Conservation (phyloP, 345 rosid species). For the Nephelium lappaceum region DNA sequence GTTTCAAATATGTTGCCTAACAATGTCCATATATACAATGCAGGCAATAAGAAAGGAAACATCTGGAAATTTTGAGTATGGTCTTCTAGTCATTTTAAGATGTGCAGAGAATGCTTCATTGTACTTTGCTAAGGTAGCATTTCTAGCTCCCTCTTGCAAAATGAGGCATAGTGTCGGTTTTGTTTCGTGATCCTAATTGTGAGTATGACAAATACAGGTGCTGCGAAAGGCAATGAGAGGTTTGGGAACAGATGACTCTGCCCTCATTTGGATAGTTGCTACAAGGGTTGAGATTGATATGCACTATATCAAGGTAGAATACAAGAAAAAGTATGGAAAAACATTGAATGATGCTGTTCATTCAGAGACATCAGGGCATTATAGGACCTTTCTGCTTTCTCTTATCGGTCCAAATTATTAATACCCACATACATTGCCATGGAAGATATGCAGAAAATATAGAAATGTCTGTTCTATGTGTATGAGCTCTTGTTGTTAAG, state of each 20-base stretch:
- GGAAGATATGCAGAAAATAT: background rate
- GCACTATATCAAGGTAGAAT: conserved; percentile 52
- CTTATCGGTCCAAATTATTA: conserved; percentile 46
- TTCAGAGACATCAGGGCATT: conserved; percentile 63
- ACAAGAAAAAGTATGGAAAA: conserved; percentile 51
- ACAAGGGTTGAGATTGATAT: conserved; percentile 64
- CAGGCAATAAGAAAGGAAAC: conserved; percentile 61
- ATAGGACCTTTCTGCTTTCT: conserved; percentile 57
- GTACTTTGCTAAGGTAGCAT: conserved; percentile 54
- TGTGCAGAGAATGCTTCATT: conserved; percentile 59
- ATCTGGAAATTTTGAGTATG: conserved; percentile 50
- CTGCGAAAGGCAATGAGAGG: conserved; percentile 66
- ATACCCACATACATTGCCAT: background rate
- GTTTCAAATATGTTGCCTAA: background rate
- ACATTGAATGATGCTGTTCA: conserved; percentile 49
- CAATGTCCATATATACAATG: background rate
- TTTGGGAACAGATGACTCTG: conserved; percentile 55
- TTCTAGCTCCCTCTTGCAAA: background rate
- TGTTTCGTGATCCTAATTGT: no score
- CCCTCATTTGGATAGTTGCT: conserved; percentile 54
- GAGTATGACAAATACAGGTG: conserved; percentile 29
- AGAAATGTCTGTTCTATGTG: background rate
- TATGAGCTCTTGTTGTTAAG: background rate
- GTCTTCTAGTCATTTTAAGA: conserved; percentile 52
- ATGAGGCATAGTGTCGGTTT: no score